These are phyloP conservation scores for Suillus discolor DNA, from an alignment of 768 basidiomycete species.

Conservation along the genomic window DNA sequence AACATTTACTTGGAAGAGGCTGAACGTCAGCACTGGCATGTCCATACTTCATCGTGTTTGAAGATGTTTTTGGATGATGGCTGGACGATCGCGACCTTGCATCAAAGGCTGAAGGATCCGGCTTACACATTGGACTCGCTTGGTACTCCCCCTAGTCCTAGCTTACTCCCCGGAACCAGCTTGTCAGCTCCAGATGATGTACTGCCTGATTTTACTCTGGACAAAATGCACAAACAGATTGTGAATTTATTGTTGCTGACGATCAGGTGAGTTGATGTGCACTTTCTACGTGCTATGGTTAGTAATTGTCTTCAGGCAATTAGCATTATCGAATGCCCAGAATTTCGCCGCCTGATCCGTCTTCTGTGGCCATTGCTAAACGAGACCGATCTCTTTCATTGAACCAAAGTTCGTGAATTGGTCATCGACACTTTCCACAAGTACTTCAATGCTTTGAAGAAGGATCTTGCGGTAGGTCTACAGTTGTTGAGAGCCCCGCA, in stretches of 20 bases:
- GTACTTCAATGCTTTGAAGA: slow-evolving; percentile 1
- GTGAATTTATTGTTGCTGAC: not conserved
- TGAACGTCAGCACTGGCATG: too few species aligned
- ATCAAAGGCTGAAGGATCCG: too few species aligned
- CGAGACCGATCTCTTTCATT: slow-evolving; percentile 15
- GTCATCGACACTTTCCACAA: slow-evolving; percentile 5
- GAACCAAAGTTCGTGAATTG: slow-evolving; percentile 9
- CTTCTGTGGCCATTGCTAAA: not conserved
- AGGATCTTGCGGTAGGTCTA: slow-evolving; percentile 3
- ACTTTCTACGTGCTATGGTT: not conserved
- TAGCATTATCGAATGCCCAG: slow-evolving; percentile 1
- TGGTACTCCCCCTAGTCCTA: not conserved
- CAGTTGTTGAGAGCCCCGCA: not conserved
- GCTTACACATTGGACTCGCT: too few species aligned
- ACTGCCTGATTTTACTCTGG: not conserved
- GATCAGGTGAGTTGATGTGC: not conserved
- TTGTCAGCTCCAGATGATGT: not conserved
- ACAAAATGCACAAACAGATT: not conserved
- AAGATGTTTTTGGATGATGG: too few species aligned
- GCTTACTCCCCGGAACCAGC: not conserved
- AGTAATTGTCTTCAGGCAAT: slow-evolving; percentile 4
- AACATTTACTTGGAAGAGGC: too few species aligned
- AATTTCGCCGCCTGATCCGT: not conserved
- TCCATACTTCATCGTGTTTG: too few species aligned
- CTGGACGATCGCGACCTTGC: too few species aligned